These are phyloP conservation scores for button mushroom (Agaricus bisporus) DNA, from an alignment of 768 basidiomycete species.

Conservation along the genomic window DNA sequence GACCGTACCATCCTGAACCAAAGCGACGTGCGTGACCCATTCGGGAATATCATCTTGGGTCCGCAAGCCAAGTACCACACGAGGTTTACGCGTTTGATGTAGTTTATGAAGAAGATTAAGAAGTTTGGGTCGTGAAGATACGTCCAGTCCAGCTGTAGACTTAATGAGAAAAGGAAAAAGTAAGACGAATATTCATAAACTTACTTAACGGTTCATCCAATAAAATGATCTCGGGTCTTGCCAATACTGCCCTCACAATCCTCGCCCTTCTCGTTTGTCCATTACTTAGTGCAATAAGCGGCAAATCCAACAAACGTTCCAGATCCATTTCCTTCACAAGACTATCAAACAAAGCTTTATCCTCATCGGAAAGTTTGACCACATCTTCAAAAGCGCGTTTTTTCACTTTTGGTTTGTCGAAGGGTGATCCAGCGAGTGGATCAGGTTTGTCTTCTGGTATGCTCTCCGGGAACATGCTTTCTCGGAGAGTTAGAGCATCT, in stretches of 20 bases:
- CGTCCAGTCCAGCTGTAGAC: conserved; percentile 69
- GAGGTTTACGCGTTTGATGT: conserved; percentile 15
- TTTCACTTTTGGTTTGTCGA: conserved; percentile 11
- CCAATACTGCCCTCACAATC: conserved; percentile 71
- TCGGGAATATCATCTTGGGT: conserved; percentile 67
- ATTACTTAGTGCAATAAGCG: conserved; percentile 80
- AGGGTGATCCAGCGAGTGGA: conserved; percentile 20
- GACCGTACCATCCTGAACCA: conserved; percentile 44
- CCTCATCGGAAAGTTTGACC: conserved; percentile 1
- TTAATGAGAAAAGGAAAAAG: background rate
- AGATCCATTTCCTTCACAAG: conserved; percentile 57
- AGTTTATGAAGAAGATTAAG: conserved; percentile 16
- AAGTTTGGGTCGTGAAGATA: conserved; percentile 34
- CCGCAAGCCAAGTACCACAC: conserved; percentile 31
- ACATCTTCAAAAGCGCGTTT: conserved; percentile 8
- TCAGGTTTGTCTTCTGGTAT: conserved; percentile 15
- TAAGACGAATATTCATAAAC: conserved; percentile 18
- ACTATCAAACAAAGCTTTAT: conserved; percentile 35
- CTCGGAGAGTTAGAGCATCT: conserved; percentile 69
- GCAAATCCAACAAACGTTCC: conserved; percentile 65
- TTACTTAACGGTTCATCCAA: conserved; percentile 90
- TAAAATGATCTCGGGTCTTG: conserved; percentile 65
- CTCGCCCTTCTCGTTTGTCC: conserved; percentile 88
- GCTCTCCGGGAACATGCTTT: conserved; percentile 60
- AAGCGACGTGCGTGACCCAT: conserved; percentile 65